A percentile compares a stretch with the other conserved stretches of the same genome.
phyloP scores from a whole-genome alignment of 768 basidiomycete species.

The Trametes cingulata region DNA sequence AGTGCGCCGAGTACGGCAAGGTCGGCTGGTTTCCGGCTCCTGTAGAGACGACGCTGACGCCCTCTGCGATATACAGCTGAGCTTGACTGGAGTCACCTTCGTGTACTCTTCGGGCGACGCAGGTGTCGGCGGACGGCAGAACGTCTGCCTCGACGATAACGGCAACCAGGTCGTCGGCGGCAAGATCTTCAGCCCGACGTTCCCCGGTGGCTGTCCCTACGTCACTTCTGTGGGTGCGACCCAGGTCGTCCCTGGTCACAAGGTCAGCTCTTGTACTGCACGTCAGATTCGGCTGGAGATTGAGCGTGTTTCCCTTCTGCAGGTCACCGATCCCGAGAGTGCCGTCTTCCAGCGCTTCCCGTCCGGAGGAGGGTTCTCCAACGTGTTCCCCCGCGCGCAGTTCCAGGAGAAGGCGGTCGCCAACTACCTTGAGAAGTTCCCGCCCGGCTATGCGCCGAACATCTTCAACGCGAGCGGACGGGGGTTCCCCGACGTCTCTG shows the following conservation, averaged over 20 bases:
- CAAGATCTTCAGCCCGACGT: constrained; percentile 31
- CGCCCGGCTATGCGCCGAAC: constrained; percentile 35
- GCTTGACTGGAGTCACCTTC: constrained; percentile 38
- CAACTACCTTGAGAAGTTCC: constrained; percentile 30
- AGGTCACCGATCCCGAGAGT: constrained; percentile 36
- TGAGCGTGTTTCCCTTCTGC: background rate
- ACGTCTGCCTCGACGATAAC: constrained; percentile 35
- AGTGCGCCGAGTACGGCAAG: constrained; percentile 49
- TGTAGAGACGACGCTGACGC: background rate
- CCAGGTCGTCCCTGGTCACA: constrained; percentile 35
- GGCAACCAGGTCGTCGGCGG: constrained; percentile 26
- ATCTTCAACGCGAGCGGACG: constrained; percentile 39
- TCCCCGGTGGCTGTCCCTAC: constrained; percentile 43
- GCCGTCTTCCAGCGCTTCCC: constrained; percentile 38
- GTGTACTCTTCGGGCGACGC: constrained; percentile 48
- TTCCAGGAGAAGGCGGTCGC: constrained; percentile 38
- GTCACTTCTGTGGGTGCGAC: constrained; percentile 42
- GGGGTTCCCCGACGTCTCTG: constrained; percentile 36
- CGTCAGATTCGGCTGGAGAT: no score
- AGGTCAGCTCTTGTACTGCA: constrained; percentile 8
- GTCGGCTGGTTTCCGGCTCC: background rate
- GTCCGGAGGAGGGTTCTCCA: constrained; percentile 43
- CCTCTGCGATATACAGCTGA: constrained; percentile 19
- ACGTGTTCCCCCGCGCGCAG: constrained; percentile 38
- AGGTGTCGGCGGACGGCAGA: constrained; percentile 41